Evolutionary conservation across 306 rosid genomes (phyloP), one percentile per base, ranked within the genome.

Genomic region (Ziziphus jujuba): DNA sequence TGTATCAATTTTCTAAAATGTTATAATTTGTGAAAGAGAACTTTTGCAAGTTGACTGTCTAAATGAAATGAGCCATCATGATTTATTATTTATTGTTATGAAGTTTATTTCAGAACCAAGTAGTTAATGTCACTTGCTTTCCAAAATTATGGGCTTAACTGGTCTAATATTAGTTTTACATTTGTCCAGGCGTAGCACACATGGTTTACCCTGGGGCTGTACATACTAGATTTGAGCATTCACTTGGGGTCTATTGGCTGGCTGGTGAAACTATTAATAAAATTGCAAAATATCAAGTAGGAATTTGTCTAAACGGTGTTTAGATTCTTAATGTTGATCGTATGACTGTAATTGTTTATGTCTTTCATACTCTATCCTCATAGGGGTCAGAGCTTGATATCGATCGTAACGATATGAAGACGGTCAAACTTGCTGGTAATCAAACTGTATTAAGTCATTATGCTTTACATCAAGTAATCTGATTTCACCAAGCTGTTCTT

Each of bases 161-260:
- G 61, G 33, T 56, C 16, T 72, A 53, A 40, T 17, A 50, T 65
- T 2, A 15, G 0, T 22, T 60, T 64, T 70, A 28, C 31, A 48
- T 52, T 57, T 63, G 69, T 84, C 72, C 86, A 92, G 98, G 98
- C 74, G 44, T 84, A 40, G 59, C 97, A 20, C 16, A 83, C 69
- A 70, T 86, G 93, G 97, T 92, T 63, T 92, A 90, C 74, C 97
- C 97, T 16, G 98, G 96, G 50, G 98, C 97, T 63, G 88, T 88
- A 40, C 98, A 92, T 79, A 84, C 98, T 56, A 80, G 97, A 75
- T 92, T 90, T 75, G 98, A 92, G 81, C 98, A 92, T 80, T 92
- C 98, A 9, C 91, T 92, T 70, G 98, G 97, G 35, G 98, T 92
- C 75, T 86, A 86, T 69, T 92, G 96, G 90, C 85, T 92, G 68